Percentiles rank a stretch among this genome's conserved stretches.
Evolutionary conservation across 140 eudicot species (phyloP).

Genomic region (Stevia rebaudiana): DNA sequence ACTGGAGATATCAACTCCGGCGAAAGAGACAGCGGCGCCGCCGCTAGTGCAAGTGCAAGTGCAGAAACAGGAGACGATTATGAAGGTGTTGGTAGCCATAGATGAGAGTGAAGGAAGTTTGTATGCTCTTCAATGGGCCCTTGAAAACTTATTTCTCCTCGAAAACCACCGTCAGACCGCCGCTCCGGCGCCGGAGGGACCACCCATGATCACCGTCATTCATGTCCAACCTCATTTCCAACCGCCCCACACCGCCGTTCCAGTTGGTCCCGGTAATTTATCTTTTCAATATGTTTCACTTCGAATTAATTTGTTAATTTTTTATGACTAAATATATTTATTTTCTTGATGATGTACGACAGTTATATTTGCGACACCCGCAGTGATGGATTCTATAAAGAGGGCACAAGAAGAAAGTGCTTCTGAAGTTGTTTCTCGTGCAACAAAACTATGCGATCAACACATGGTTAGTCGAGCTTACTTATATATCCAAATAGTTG

Average conservation of each 20-base stretch:
- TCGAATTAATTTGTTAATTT: neutral
- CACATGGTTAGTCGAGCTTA: conserved; percentile 27
- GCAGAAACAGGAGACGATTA: conserved; percentile 15
- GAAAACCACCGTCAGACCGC: neutral
- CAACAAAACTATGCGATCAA: conserved; percentile 42
- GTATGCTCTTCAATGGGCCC: conserved; percentile 35
- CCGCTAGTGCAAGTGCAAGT: conserved; percentile 12
- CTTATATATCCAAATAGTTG: too few relatives aligned
- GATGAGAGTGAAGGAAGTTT: conserved; percentile 36
- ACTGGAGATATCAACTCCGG: conserved; percentile 5
- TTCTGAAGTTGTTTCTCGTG: conserved; percentile 37
- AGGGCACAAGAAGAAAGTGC: conserved; percentile 49
- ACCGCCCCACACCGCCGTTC: conserved; percentile 21
- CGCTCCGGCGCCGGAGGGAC: conserved; percentile 12
- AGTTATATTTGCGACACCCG: conserved; percentile 37
- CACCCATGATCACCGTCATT: conserved; percentile 21
- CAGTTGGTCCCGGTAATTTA: conserved; percentile 26
- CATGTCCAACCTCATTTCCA: conserved; percentile 35
- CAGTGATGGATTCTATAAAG: conserved; percentile 41
- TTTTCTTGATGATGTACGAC: neutral
- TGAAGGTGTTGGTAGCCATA: conserved; percentile 35
- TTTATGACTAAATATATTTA: neutral
- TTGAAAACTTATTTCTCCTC: conserved; percentile 18
- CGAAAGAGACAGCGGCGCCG: conserved; percentile 10
- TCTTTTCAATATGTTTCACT: neutral